These are phyloP conservation scores for Mitragyna speciosa DNA, from an alignment of 257 asterid genomes.

Conservation along the genomic window DNA sequence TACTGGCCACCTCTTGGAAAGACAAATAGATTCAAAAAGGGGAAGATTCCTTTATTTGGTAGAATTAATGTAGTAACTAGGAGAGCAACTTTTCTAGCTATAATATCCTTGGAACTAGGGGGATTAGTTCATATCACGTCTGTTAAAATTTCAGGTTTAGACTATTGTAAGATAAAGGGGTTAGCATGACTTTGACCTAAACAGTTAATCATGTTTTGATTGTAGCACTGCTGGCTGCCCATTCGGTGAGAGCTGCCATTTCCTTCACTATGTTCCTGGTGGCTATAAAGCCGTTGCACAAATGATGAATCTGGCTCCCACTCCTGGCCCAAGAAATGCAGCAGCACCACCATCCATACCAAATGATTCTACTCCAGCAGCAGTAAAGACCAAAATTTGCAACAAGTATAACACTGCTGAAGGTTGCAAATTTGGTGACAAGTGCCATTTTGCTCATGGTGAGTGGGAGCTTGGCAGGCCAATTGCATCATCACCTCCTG, in stretches of 20 bases:
- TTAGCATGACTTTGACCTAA: not conserved
- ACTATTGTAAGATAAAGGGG: not conserved
- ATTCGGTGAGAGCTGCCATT: slow-evolving; percentile 85
- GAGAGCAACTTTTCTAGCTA: not conserved
- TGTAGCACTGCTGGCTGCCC: slow-evolving; percentile 72
- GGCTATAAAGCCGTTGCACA: slow-evolving; percentile 87
- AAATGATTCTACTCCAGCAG: slow-evolving; percentile 53
- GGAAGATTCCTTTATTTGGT: not conserved
- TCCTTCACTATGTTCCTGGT: slow-evolving; percentile 85
- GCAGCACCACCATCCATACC: slow-evolving; percentile 38
- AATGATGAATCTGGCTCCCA: slow-evolving; percentile 72
- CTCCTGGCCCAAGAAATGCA: slow-evolving; percentile 46
- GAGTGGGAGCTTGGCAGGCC: slow-evolving; percentile 87
- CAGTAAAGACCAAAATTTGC: slow-evolving; percentile 71
- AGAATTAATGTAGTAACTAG: not conserved
- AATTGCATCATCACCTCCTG: slow-evolving; percentile 47
- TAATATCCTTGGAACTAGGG: not conserved
- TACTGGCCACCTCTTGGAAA: not conserved
- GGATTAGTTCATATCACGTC: not conserved
- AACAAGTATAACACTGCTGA: slow-evolving; percentile 70
- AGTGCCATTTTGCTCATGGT: slow-evolving; percentile 91
- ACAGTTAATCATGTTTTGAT: slow-evolving; percentile 9
- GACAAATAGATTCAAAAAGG: not conserved
- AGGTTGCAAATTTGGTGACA: slow-evolving; percentile 90
- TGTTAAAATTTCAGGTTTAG: slow-evolving; percentile 3